A percentile compares a stretch with the other conserved stretches of the same genome.
These are phyloP conservation scores for Penicillium waksmanii DNA, from an alignment of 495 filamentous ascomycete genomes.

Conservation along the genomic window DNA sequence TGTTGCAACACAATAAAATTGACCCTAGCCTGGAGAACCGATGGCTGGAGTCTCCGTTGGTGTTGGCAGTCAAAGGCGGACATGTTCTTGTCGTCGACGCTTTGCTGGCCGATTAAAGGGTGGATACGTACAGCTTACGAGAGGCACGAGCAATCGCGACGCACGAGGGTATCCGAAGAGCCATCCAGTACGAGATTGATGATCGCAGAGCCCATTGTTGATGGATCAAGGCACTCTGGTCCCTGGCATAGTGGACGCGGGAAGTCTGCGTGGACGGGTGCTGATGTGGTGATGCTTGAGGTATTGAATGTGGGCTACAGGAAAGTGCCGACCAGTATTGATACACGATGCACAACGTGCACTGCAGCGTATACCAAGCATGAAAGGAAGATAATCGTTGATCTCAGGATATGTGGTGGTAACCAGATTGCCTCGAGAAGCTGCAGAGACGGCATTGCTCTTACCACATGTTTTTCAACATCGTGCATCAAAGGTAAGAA, in stretches of 20 bases:
- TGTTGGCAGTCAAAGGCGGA: too few relatives aligned
- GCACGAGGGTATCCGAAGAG: neutral
- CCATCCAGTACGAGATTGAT: neutral
- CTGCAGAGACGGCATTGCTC: too few relatives aligned
- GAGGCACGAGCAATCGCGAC: neutral
- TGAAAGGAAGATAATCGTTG: too few relatives aligned
- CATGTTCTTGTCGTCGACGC: too few relatives aligned
- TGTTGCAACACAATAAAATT: slow-evolving; percentile 11
- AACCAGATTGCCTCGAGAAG: too few relatives aligned
- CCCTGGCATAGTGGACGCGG: neutral
- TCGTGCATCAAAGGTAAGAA: too few relatives aligned
- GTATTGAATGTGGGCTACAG: neutral
- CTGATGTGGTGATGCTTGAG: neutral
- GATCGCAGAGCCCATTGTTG: neutral
- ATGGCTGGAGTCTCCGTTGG: neutral
- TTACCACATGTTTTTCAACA: too few relatives aligned
- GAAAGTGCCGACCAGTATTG: neutral
- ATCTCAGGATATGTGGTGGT: too few relatives aligned
- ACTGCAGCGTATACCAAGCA: too few relatives aligned
- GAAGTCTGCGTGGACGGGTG: neutral
- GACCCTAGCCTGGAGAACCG: slow-evolving; percentile 14
- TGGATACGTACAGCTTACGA: too few relatives aligned
- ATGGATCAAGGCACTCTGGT: neutral
- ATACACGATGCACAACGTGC: neutral
- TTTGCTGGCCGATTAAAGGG: too few relatives aligned